phyloP scores from a whole-genome alignment of 176 grass and related monocot genomes.

The Aegilops sharonensis region DNA sequence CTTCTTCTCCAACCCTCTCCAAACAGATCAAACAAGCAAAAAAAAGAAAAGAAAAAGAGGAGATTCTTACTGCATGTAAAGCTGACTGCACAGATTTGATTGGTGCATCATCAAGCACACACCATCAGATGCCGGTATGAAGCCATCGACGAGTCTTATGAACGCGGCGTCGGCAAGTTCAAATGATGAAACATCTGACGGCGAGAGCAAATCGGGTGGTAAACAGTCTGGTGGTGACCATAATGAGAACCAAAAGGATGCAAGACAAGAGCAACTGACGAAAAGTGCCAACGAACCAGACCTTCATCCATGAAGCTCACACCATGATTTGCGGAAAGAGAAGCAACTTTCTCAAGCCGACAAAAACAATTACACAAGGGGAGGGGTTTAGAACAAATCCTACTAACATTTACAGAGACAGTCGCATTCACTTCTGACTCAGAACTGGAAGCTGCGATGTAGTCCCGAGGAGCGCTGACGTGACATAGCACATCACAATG shows the following conservation, averaged over 20 bases:
- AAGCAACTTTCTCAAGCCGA: conserved; percentile 5
- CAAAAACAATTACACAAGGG: neutral
- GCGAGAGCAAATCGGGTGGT: neutral
- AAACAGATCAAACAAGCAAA: too few relatives aligned
- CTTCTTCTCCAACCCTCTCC: too few relatives aligned
- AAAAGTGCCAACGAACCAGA: neutral
- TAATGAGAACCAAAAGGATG: neutral
- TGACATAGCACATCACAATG: conserved; percentile 32
- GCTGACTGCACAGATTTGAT: too few relatives aligned
- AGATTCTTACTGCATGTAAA: too few relatives aligned
- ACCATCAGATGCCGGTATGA: neutral
- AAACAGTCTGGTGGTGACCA: neutral
- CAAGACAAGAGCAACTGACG: neutral
- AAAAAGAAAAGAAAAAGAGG: too few relatives aligned
- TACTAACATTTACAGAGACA: conserved; percentile 27
- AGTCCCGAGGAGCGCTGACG: conserved; percentile 28
- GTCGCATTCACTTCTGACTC: conserved; percentile 35
- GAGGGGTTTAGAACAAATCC: neutral
- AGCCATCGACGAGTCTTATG: conserved; percentile 39
- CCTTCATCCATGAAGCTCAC: conserved; percentile 22
- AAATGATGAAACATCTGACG: conserved; percentile 27
- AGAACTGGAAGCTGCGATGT: conserved; percentile 33
- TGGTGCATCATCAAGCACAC: too few relatives aligned
- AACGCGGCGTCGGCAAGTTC: neutral
- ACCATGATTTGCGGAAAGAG: conserved; percentile 3